Percentiles rank a stretch among this genome's conserved stretches.
phyloP scores from a whole-genome alignment of 257 asterid species.

The Mitragyna speciosa region DNA sequence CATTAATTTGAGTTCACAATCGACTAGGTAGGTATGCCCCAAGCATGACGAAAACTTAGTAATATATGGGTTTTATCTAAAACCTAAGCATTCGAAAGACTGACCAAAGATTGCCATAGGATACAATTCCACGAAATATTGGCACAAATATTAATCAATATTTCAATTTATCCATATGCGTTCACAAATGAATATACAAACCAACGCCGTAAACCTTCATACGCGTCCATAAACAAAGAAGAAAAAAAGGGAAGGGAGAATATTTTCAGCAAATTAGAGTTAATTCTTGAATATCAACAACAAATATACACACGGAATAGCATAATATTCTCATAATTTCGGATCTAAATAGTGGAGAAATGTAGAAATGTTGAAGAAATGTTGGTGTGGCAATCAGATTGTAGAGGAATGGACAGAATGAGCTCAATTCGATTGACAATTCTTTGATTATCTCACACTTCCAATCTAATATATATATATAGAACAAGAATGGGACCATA shows the following conservation, averaged over 20 bases:
- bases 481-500: too few species aligned
- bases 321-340: too few species aligned
- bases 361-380: too few species aligned
- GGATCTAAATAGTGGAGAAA: too few species aligned
- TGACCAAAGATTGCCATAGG: not conserved
- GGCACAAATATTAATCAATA: not conserved
- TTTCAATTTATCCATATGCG: not conserved
- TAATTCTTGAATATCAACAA: not conserved
- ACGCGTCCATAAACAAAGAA: not conserved
- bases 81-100: not conserved
- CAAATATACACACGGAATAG: not conserved
- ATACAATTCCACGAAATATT: not conserved
- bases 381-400: too few species aligned
- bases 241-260: rapidly evolving
- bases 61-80: conserved; percentile 32
- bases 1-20: too few species aligned
- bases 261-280: not conserved
- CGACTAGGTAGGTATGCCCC: not conserved
- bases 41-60: conserved; percentile 47
- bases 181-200: not conserved
- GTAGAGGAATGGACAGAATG: too few species aligned
- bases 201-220: not conserved
- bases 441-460: too few species aligned
- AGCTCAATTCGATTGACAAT: too few species aligned
- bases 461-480: too few species aligned